phyloP scores from a whole-genome alignment of 192 early-diverging fungal species.

The Borealophlyctis nickersoniae region DNA sequence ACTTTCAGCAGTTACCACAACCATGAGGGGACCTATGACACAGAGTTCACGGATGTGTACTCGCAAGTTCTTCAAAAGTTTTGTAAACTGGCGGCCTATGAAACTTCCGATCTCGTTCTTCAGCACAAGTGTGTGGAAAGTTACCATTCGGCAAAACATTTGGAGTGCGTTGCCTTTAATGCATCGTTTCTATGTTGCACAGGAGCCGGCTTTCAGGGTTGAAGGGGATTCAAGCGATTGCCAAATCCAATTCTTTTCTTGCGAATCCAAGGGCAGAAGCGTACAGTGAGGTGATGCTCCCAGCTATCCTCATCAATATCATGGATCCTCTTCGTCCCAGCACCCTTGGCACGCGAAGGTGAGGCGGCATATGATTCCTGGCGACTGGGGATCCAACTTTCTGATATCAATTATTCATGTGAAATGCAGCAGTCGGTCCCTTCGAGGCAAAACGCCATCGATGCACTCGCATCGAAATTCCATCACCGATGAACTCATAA shows the following conservation, averaged over 20 bases:
- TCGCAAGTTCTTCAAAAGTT: conserved; percentile 32
- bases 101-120: conserved; percentile 11
- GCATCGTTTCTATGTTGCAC: neutral
- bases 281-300: conserved; percentile 32
- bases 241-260: conserved; percentile 27
- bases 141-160: neutral
- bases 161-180: conserved; percentile 47
- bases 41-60: conserved; percentile 39
- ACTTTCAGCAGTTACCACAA: conserved; percentile 57
- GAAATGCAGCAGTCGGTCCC: too few relatives aligned
- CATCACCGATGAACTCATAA: conserved; percentile 36
- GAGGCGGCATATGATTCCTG: too few relatives aligned
- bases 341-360: too few relatives aligned
- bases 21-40: conserved; percentile 74
- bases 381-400: too few relatives aligned
- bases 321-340: neutral
- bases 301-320: conserved; percentile 40
- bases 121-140: conserved; percentile 31
- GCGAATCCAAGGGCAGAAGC: conserved; percentile 14
- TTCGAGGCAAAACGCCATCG: too few relatives aligned
- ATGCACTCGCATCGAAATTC: conserved; percentile 16
- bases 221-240: conserved; percentile 38
- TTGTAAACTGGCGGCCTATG: conserved; percentile 20
- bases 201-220: conserved; percentile 38
- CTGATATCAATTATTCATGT: too few relatives aligned